Percentiles rank a stretch among this genome's conserved stretches.
Conservation (phyloP, 768 basidiomycete species). For the Mrakia gelida region DNA sequence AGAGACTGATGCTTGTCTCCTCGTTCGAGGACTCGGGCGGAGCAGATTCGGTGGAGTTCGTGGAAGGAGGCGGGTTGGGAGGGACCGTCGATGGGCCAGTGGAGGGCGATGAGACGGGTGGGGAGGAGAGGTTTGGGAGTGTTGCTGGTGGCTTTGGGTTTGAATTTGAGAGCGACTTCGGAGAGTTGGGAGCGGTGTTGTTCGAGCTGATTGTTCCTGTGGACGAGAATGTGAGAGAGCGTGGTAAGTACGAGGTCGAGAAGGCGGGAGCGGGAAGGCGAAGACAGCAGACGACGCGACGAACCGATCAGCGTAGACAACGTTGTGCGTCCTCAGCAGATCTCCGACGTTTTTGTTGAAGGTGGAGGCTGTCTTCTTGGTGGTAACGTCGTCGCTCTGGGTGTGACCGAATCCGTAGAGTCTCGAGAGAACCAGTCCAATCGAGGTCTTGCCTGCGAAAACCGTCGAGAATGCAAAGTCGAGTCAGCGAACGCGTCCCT, state of each 20-base stretch:
- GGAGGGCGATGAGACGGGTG: constrained; percentile 71
- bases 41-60: constrained; percentile 68
- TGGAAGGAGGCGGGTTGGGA: constrained; percentile 50
- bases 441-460: constrained; percentile 72
- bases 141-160: constrained; percentile 10
- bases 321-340: constrained; percentile 57
- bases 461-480: background rate
- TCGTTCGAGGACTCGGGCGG: constrained; percentile 65
- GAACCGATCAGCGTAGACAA: constrained; percentile 87
- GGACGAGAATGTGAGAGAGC: background rate
- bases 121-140: constrained; percentile 48
- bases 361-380: constrained; percentile 63
- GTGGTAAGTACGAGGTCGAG: background rate
- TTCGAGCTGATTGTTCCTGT: constrained; percentile 79
- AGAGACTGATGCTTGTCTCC: constrained; percentile 83
- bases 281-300: constrained; percentile 15
- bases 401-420: constrained; percentile 87
- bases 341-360: constrained; percentile 66
- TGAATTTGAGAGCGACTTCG: constrained; percentile 40
- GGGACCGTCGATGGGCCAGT: constrained; percentile 59
- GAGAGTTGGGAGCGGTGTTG: constrained; percentile 69
- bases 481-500: background rate
- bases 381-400: constrained; percentile 82
- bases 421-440: constrained; percentile 69
- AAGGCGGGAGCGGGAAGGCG: background rate